phyloP scores from a whole-genome alignment of 1,284 basidiomycete genomes.

The Cystobasidiaceae sp. region DNA sequence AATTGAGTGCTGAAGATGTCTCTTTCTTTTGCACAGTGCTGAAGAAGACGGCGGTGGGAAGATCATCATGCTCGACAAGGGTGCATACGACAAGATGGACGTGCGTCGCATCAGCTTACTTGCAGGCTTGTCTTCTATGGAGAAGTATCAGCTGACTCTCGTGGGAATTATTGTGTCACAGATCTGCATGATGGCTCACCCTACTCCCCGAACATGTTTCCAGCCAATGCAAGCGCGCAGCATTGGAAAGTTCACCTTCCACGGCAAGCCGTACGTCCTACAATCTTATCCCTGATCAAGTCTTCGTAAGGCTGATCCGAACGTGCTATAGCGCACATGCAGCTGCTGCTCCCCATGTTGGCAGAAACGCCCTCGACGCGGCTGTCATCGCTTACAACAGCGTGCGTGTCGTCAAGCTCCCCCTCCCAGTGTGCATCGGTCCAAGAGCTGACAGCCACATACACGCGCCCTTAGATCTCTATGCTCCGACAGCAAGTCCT shows the following conservation, averaged over 20 bases:
- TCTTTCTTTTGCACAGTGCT: conserved; percentile 47
- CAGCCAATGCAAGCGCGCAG: neutral
- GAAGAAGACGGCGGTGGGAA: conserved; percentile 81
- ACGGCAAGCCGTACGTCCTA: neutral
- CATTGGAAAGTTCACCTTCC: neutral
- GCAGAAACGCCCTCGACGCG: conserved; percentile 74
- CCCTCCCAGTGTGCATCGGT: no score
- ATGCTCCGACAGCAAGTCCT: conserved; percentile 68
- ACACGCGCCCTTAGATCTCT: conserved; percentile 53
- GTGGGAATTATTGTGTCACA: no score
- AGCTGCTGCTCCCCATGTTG: conserved; percentile 65
- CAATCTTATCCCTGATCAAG: neutral
- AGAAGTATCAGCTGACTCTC: conserved; percentile 54
- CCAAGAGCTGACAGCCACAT: neutral
- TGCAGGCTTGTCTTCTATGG: no score
- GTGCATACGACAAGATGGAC: conserved; percentile 70
- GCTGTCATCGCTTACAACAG: conserved; percentile 68
- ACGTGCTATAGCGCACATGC: neutral
- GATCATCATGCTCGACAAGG: conserved; percentile 61
- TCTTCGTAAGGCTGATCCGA: no score
- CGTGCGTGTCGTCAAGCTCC: neutral
- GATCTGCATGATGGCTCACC: conserved; percentile 61
- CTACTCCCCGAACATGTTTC: neutral
- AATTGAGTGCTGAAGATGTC: neutral
- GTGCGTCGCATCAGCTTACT: no score